A percentile compares a stretch with the other conserved stretches of the same genome.
Conservation (phyloP, 208 protist genomes). For the Histomonas meleagridis region DNA sequence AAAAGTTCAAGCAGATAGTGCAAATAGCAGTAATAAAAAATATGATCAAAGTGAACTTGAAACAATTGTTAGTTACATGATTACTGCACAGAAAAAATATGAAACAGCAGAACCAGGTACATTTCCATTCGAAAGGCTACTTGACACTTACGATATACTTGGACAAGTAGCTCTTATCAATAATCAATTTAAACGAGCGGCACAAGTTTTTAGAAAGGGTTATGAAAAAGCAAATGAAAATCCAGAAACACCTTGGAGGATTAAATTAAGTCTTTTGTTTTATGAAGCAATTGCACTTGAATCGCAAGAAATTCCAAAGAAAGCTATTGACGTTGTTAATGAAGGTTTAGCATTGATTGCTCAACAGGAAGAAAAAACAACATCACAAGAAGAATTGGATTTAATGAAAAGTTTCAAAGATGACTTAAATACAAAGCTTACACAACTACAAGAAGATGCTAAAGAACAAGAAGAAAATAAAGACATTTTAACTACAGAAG, state of each 20-base stretch:
- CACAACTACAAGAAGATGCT: neutral
- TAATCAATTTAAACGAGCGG: neutral
- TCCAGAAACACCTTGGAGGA: neutral
- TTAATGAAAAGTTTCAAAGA: neutral
- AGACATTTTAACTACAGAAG: neutral
- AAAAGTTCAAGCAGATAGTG: neutral
- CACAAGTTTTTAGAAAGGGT: neutral
- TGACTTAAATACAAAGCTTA: neutral
- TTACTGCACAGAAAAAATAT: neutral
- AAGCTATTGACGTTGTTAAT: neutral
- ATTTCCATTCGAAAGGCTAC: neutral
- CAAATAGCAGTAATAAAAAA: no score
- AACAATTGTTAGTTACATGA: neutral
- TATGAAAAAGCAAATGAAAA: neutral
- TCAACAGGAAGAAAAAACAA: neutral
- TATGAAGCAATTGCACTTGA: neutral
- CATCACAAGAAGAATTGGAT: neutral
- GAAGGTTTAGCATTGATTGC: neutral
- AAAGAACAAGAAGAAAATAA: slow-evolving; percentile 8
- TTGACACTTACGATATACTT: neutral
- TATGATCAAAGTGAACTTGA: neutral
- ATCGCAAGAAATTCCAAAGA: neutral
- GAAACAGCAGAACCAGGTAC: neutral
- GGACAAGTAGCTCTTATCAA: neutral
- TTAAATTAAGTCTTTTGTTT: neutral